A percentile compares a stretch with the other conserved stretches of the same genome.
These are phyloP conservation scores for Cordyceps javanica DNA, from an alignment of 2,329 filamentous ascomycete species.

Conservation along the genomic window DNA sequence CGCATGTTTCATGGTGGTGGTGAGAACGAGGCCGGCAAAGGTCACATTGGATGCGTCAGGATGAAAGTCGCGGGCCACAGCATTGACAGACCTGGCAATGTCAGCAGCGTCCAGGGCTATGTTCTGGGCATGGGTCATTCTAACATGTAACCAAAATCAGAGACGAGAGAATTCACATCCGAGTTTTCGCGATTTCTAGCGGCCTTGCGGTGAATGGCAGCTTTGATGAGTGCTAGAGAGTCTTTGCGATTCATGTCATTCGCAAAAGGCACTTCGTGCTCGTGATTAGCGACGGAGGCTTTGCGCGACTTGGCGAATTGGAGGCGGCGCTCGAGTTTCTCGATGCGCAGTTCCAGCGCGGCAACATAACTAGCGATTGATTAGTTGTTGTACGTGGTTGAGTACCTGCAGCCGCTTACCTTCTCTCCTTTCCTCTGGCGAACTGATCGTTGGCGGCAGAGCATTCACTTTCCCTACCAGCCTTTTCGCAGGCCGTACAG, in stretches of 20 bases:
- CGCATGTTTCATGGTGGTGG: conserved; percentile 70
- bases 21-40: conserved; percentile 80
- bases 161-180: conserved; percentile 86
- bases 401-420: conserved; percentile 37
- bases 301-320: conserved; percentile 65
- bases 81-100: conserved; percentile 71
- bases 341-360: conserved; percentile 84
- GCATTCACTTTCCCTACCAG: conserved; percentile 78
- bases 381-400: conserved; percentile 11
- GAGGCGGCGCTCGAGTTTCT: conserved; percentile 77
- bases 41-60: conserved; percentile 84
- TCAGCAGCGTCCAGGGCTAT: neutral
- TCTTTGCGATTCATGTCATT: conserved; percentile 52
- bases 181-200: conserved; percentile 66
- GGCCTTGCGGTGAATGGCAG: conserved; percentile 58
- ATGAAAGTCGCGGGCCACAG: conserved; percentile 89
- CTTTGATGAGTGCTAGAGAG: conserved; percentile 55
- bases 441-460: conserved; percentile 95
- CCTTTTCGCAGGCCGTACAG: conserved; percentile 91
- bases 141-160: conserved; percentile 89
- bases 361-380: conserved; percentile 69
- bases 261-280: conserved; percentile 42
- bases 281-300: conserved; percentile 60
- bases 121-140: conserved; percentile 25
- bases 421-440: conserved; percentile 88